Evolutionary conservation across 495 filamentous ascomycete species (phyloP).

Genomic region (Neurospora tetraspora): DNA sequence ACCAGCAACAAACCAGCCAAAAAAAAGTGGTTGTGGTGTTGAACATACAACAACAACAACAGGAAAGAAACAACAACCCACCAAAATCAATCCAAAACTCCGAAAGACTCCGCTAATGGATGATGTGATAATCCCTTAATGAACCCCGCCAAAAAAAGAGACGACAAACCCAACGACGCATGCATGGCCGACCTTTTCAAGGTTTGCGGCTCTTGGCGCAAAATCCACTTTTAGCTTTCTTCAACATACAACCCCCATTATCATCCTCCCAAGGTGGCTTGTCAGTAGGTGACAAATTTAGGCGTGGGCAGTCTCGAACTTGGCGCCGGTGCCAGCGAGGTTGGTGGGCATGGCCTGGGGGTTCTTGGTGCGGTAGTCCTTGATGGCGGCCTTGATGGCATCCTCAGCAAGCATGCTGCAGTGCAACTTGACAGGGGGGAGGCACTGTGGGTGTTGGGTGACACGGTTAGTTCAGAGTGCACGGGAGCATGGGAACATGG

Average conservation of each 20-base stretch:
- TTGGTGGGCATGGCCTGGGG: conserved; percentile 62
- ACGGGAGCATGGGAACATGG: too few relatives aligned
- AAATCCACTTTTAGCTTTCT: background rate
- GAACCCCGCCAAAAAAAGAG: background rate
- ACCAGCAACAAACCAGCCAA: background rate
- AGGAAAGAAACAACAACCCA: background rate
- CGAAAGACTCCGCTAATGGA: background rate
- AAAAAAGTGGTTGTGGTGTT: background rate
- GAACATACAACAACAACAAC: background rate
- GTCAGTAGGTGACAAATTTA: background rate
- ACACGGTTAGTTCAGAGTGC: background rate
- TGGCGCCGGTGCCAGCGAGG: conserved; percentile 53
- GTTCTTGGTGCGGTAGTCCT: conserved; percentile 95
- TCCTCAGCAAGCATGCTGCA: conserved; percentile 99
- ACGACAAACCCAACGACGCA: background rate
- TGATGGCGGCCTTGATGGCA: conserved; percentile 98
- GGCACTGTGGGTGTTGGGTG: conserved; percentile 35
- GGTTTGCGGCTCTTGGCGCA: background rate
- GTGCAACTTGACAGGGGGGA: conserved; percentile 93
- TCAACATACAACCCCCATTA: background rate
- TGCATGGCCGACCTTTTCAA: background rate
- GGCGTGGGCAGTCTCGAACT: conserved; percentile 13
- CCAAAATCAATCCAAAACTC: background rate
- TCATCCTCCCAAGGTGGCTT: background rate
- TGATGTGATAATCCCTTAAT: background rate